Conservation (phyloP, 768 basidiomycete species). For the Lentinula lateritia region DNA sequence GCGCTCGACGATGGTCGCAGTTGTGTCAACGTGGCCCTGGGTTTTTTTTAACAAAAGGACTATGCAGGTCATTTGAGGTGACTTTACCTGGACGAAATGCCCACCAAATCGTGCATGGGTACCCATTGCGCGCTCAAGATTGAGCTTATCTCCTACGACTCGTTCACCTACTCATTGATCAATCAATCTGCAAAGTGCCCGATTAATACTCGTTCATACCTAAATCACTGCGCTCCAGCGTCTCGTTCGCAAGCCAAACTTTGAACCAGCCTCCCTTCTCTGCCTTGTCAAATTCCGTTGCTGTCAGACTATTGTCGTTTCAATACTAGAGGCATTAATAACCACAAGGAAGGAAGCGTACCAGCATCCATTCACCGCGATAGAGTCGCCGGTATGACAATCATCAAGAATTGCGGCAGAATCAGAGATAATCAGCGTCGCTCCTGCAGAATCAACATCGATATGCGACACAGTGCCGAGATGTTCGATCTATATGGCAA, state of each 20-base stretch:
- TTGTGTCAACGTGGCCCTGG: slow-evolving; percentile 92
- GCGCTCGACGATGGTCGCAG: slow-evolving; percentile 66
- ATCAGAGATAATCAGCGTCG: slow-evolving; percentile 73
- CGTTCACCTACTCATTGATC: slow-evolving; percentile 54
- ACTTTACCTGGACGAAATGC: slow-evolving; percentile 88
- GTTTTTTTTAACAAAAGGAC: background rate
- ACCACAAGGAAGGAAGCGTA: background rate
- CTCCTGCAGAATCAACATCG: slow-evolving; percentile 64
- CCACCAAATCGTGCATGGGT: slow-evolving; percentile 91
- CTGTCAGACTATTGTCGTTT: slow-evolving; percentile 64
- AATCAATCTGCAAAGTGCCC: background rate
- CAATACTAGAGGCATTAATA: background rate
- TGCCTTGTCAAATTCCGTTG: slow-evolving; percentile 70
- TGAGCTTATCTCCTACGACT: slow-evolving; percentile 73
- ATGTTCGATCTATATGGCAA: slow-evolving; percentile 71
- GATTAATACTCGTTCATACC: slow-evolving; percentile 39
- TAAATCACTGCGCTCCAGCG: slow-evolving; percentile 83
- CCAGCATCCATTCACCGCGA: slow-evolving; percentile 67
- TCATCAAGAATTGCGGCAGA: slow-evolving; percentile 74
- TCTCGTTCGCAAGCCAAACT: slow-evolving; percentile 96
- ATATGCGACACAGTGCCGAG: slow-evolving; percentile 70
- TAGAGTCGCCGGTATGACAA: slow-evolving; percentile 92
- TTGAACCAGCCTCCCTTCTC: slow-evolving; percentile 77
- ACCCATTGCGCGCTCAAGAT: slow-evolving; percentile 93
- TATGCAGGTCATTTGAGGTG: background rate